Conservation (phyloP, 2,329 filamentous ascomycete species). For the Phaeoacremonium minimum region DNA sequence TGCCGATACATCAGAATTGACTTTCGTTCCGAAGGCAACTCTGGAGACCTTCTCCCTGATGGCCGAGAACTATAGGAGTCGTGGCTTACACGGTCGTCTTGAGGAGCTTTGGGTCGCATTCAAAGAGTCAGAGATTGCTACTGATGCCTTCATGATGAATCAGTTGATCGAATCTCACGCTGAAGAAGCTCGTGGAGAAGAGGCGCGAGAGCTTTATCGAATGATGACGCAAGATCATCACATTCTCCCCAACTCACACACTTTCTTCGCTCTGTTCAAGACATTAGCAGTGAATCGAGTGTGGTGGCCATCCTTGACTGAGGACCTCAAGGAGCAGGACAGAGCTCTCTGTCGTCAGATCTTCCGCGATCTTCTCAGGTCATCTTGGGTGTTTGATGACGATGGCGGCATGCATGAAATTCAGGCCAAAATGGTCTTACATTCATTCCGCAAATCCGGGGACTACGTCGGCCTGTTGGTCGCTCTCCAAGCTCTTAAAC, state of each 20-base stretch:
- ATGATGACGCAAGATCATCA: constrained; percentile 43
- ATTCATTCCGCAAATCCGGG: constrained; percentile 37
- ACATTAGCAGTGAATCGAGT: constrained; percentile 47
- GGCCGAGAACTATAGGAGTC: constrained; percentile 65
- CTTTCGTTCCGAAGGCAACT: constrained; percentile 53
- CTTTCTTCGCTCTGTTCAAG: constrained; percentile 66
- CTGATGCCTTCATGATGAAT: constrained; percentile 75
- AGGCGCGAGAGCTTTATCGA: constrained; percentile 53
- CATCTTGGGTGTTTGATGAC: constrained; percentile 19
- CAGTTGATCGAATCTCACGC: constrained; percentile 67
- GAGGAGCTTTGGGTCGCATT: constrained; percentile 60
- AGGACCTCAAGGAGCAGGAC: constrained; percentile 10
- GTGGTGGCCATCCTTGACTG: constrained; percentile 10
- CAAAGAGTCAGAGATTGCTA: constrained; percentile 56
- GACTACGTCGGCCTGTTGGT: constrained; percentile 42
- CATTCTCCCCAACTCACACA: constrained; percentile 61
- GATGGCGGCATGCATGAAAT: constrained; percentile 14
- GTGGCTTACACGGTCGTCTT: constrained; percentile 53
- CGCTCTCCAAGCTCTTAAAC: constrained; percentile 24
- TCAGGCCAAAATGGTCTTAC: constrained; percentile 24
- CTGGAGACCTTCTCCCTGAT: constrained; percentile 76
- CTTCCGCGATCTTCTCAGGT: constrained; percentile 22
- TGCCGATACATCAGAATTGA: constrained; percentile 18
- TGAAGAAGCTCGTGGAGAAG: constrained; percentile 49
- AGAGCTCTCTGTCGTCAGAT: constrained; percentile 13